Percentiles rank a stretch among this genome's conserved stretches.
Conservation (phyloP, 1,284 basidiomycete genomes). For the Rhizopogon parksii region DNA sequence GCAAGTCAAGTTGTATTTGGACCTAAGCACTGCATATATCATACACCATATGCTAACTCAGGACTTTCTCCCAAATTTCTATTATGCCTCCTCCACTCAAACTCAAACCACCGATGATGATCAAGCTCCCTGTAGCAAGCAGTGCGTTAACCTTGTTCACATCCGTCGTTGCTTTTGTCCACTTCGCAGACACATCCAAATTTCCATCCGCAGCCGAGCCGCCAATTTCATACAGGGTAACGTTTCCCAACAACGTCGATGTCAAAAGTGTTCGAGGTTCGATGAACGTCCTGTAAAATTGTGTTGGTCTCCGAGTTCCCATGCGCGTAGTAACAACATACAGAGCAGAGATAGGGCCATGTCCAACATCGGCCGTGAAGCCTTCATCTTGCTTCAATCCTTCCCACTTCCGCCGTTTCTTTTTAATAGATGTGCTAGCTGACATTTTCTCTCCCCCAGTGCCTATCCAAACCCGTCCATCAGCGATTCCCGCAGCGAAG, state of each 20-base stretch:
- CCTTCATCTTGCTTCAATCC: constrained; percentile 49
- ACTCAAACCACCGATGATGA: constrained; percentile 49
- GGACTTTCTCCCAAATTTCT: constrained; percentile 45
- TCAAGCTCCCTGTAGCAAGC: constrained; percentile 19
- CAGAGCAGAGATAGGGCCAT: constrained; percentile 67
- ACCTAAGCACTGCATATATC: too few species aligned
- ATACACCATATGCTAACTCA: background rate
- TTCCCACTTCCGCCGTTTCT: constrained; percentile 66
- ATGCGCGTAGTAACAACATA: constrained; percentile 20
- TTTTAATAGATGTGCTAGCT: constrained; percentile 27
- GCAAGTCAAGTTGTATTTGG: too few species aligned
- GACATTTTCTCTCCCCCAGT: constrained; percentile 54
- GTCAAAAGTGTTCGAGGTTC: constrained; percentile 38
- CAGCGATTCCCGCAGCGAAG: constrained; percentile 65
- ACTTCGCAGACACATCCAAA: constrained; percentile 37
- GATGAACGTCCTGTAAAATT: constrained; percentile 41
- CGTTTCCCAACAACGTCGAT: constrained; percentile 54
- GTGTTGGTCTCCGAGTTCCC: constrained; percentile 5
- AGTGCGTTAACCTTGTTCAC: constrained; percentile 61
- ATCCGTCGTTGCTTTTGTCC: constrained; percentile 35
- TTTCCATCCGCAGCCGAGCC: constrained; percentile 23
- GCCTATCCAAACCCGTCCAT: constrained; percentile 65
- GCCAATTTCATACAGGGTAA: constrained; percentile 42
- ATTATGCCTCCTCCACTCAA: constrained; percentile 51
- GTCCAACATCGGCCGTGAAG: constrained; percentile 45